Evolutionary conservation across 2,329 filamentous ascomycete species (phyloP), one percentile per base, ranked within the genome.

Genomic region (Colletotrichum camelliae): DNA sequence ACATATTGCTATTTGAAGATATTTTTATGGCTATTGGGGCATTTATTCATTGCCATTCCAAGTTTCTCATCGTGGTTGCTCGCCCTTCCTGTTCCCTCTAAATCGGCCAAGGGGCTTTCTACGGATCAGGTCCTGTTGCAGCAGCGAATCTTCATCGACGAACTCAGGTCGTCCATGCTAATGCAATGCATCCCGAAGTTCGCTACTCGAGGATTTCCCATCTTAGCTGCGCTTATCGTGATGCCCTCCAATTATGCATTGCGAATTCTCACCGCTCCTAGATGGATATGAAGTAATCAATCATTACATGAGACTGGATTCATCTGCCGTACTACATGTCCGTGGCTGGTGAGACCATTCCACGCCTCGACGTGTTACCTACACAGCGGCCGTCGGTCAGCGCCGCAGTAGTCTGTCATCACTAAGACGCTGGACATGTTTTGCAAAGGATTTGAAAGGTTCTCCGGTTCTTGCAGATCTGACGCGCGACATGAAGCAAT

Each of bases 1-100:
- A 1, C 24, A 6, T n/a, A 13, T 24, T 55, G 7, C 18, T 55
- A 4, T 55, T 6, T n/a, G 6, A 55, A n/a, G n/a, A n/a, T n/a
- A n/a, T n/a, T n/a, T n/a, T n/a, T 12, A 55, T 55, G 16, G 77
- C 81, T 21, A 72, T 81, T 8, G 80, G 74, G 65, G 80, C n/a
- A 58, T 18, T 52, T 12, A 16, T 52, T 35, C 12, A 35, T 35
- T 35, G 33, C 33, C 33, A 13, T 13, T 35, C 33, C 13, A 35
- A 35, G 33, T 35, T 35, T 35, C 12, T 15, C 33, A 15, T 15
- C 13, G 33, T 35, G 33, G 6, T 35, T 35, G 33, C 13, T 35
- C 33, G 33, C 33, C 33, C 33, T 35, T 12, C 33, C 33, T 35
- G 33, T 35, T 35, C 33, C 33, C 33, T 35, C 12, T 35, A 35